Evolutionary conservation across 192 early-diverging fungal genomes (phyloP).

Genomic region (Oehlia diaphana): DNA sequence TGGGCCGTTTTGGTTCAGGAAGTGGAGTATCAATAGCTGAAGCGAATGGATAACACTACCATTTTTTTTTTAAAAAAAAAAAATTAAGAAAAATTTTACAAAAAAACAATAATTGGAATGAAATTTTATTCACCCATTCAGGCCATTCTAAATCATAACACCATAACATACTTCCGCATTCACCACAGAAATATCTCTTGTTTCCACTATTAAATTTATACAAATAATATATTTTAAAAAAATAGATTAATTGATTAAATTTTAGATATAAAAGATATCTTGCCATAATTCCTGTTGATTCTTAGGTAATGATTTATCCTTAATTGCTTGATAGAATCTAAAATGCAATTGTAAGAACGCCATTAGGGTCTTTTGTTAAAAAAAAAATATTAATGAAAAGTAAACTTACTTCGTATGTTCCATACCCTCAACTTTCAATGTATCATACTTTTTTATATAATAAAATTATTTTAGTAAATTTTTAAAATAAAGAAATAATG

Average conservation of each 20-base stretch:
- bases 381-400: background rate
- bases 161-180: constrained; percentile 58
- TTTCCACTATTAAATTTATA: constrained; percentile 34
- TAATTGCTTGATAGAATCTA: constrained; percentile 46
- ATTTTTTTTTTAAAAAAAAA: constrained; percentile 9
- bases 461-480: background rate
- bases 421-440: constrained; percentile 37
- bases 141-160: constrained; percentile 30
- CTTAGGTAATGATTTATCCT: constrained; percentile 37
- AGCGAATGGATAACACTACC: constrained; percentile 46
- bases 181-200: constrained; percentile 54
- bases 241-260: background rate
- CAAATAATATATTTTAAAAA: background rate
- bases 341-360: background rate
- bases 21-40: constrained; percentile 60
- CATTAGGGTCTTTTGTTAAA: too few species aligned
- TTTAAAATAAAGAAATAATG: background rate
- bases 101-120: constrained; percentile 27
- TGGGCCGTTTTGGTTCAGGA: constrained; percentile 36
- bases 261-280: background rate
- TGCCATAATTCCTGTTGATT: constrained; percentile 39
- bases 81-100: constrained; percentile 35
- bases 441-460: constrained; percentile 27
- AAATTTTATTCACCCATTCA: constrained; percentile 30
- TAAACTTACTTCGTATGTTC: constrained; percentile 32